Evolutionary conservation across 352 stramenopile species (phyloP), one percentile per base, ranked within the genome.

Genomic region (Aphanomyces astaci): DNA sequence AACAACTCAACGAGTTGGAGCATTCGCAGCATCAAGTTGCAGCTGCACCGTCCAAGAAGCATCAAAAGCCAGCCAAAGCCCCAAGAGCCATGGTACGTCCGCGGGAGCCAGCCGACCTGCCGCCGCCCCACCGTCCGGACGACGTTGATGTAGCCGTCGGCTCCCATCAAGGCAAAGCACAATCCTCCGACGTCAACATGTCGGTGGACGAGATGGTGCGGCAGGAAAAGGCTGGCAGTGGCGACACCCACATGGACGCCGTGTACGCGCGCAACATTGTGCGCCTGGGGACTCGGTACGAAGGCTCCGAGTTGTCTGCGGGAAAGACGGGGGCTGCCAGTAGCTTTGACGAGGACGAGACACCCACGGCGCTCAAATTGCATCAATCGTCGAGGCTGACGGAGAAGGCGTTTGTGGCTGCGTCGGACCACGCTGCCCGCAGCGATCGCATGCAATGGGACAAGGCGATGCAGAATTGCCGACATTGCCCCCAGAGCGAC

Each of bases 1-100:
- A 92, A 22, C 73, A 92, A 51, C 71, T 95, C 27, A 93, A 93
- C 60, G 81, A 92, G 3, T 66, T 89, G n/a, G 86, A 95, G 64
- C 82, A 81, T 13, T 77, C 78, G 4, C 79, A n/a, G n/a, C n/a
- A n/a, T n/a, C n/a, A n/a, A n/a, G n/a, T n/a, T n/a, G n/a, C n/a
- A n/a, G n/a, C 90, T 19, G 73, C 71, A 28, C 76, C 76, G 2
- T 76, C 81, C 2, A 55, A 77, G 33, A 72, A 75, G 0, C 64
- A 88, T n/a, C 80, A 2, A 40, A 81, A 1, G 80, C 90, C 56
- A 84, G 78, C 27, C 78, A 90, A 49, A 80, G 80, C 2, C 78
- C 84, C 31, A 76, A 73, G 30, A 33, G 74, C 79, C 10, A 82
- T 82, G 2, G 53, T 91, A 4, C 85, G 82, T n/a, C 80, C 82